phyloP scores from a whole-genome alignment of 2,329 filamentous ascomycete species.

The Penicillium sp. region DNA sequence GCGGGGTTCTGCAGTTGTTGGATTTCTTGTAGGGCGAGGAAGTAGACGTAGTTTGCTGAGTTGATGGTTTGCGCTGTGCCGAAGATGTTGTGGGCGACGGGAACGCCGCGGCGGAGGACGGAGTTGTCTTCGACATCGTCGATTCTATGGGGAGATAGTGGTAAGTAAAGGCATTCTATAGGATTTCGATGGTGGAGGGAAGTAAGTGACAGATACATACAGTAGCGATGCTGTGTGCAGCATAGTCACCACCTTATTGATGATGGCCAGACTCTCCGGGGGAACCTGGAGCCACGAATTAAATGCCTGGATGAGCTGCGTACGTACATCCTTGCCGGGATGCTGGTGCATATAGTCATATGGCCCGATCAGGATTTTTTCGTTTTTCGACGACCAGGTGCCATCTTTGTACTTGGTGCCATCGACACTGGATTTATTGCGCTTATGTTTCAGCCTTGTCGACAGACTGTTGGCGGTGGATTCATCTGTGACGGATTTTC shows the following conservation, averaged over 20 bases:
- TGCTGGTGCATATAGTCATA: conserved; percentile 51
- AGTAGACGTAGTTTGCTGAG: conserved; percentile 55
- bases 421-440: conserved; percentile 44
- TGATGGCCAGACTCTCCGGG: conserved; percentile 43
- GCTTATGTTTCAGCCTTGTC: conserved; percentile 35
- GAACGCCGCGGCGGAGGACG: conserved; percentile 51
- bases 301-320: conserved; percentile 50
- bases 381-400: conserved; percentile 44
- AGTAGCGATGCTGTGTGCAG: conserved; percentile 52
- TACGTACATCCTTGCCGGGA: conserved; percentile 51
- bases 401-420: conserved; percentile 44
- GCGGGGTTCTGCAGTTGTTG: conserved; percentile 44
- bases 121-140: conserved; percentile 58
- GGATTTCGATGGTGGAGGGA: too few relatives aligned
- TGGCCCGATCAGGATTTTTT: conserved; percentile 48
- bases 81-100: conserved; percentile 55
- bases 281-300: conserved; percentile 51
- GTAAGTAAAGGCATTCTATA: neutral
- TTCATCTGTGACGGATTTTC: conserved; percentile 58
- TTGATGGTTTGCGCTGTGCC: conserved; percentile 58
- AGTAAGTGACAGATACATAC: conserved; percentile 29
- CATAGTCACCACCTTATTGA: conserved; percentile 50
- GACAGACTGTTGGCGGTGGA: conserved; percentile 36
- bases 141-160: conserved; percentile 32
- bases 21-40: conserved; percentile 49